Base-by-base conservation (phyloP, 371 early-diverging fungal species). In the Apophysomyces trapeziformis region DNA sequence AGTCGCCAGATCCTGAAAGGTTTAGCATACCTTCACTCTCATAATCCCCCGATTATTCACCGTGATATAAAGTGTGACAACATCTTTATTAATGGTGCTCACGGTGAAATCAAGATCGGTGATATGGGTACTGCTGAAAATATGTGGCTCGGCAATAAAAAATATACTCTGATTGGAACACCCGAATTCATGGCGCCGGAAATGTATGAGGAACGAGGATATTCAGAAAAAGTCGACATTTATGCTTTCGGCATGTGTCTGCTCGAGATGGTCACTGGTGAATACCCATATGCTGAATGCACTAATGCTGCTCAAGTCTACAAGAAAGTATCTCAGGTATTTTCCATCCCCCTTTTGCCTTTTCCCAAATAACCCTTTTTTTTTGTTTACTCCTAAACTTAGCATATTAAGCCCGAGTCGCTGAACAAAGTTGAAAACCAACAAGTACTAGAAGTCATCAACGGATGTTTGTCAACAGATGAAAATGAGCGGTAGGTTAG, bases 121-220 rank as follows among this genome's bases (percentile, higher is more conserved):
- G 96, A 96, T 76, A 88, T 96, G 88, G 96, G 96, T 12, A 90
- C 92, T 0, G 94, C 96, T 5, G 92, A 91, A 74, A 70, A 66
- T 58, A 75, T 75, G 73, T 73, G 70, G 44, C 57, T 77, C 64
- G 92, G 93, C 81, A 92, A 86, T 69, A 92, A 94, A 61, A 90
- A 92, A 67, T 93, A 93, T 65, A 95, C 95, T 1, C 85, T 96
- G 38, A 92, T 94, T 62, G 94, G 95, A 18, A 95, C 96, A 1
- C 96, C 96, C 7, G 94, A 96, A 70, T 96, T 94, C 67, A 94
- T 95, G 94, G 95, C 93, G n/a, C 96, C 96, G n/a, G 96, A 96
- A 77, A 89, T 95, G 83, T 96, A 97, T 72, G 91, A 93, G 65
- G 94, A 95, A 74, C 87, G 91, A 60, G 90, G 91, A 38, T 96